These are phyloP conservation scores for Lipomyces yamanashiensis DNA, from an alignment of 805 yeast genomes.

Conservation along the genomic window DNA sequence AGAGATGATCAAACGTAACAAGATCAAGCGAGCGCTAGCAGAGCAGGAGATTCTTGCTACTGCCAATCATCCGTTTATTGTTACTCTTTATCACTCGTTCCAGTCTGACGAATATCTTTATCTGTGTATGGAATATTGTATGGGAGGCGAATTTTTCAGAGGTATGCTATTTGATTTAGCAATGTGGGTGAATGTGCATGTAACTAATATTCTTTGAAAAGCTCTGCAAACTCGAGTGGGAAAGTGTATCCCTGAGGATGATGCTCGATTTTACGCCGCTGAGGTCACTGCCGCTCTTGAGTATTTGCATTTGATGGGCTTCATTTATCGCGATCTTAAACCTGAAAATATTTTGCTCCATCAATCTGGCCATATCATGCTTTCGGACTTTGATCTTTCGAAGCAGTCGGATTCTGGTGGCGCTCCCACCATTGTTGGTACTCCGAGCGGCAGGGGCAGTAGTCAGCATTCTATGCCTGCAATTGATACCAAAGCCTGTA, in stretches of 20 bases:
- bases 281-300: conserved; percentile 98
- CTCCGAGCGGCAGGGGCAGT: conserved; percentile 40
- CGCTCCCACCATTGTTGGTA: conserved; percentile 68
- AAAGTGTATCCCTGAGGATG: conserved; percentile 82
- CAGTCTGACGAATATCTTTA: conserved; percentile 91
- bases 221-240: conserved; percentile 90
- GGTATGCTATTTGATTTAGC: conserved; percentile 10
- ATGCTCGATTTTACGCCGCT: conserved; percentile 92
- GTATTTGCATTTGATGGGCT: conserved; percentile 94
- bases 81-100: conserved; percentile 92
- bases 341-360: conserved; percentile 95
- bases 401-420: conserved; percentile 82
- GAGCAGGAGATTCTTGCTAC: conserved; percentile 97
- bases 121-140: conserved; percentile 97
- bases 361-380: conserved; percentile 97
- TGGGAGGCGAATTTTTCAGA: conserved; percentile 98
- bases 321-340: conserved; percentile 92
- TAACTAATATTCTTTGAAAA: conserved; percentile 2
- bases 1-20: conserved; percentile 94
- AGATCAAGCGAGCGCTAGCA: conserved; percentile 90
- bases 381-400: conserved; percentile 92
- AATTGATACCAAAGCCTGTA: conserved; percentile 90
- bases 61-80: conserved; percentile 95
- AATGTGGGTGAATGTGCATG: not conserved
- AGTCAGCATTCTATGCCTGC: conserved; percentile 57